Evolutionary conservation across 441 rosid genomes (phyloP).

Genomic region (Populus hybrid): DNA sequence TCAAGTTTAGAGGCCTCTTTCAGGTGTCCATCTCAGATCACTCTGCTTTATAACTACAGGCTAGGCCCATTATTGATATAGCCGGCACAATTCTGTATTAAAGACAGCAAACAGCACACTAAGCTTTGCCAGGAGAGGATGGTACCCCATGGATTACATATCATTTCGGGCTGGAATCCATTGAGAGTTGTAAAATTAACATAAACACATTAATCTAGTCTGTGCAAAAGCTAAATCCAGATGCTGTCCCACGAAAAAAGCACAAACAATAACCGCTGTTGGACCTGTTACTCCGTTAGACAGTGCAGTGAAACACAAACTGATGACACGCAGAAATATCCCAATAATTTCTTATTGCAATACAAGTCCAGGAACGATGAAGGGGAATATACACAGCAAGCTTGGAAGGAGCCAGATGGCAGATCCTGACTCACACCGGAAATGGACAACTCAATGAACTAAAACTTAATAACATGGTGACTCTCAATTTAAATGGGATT

Average conservation of each 20-base stretch:
- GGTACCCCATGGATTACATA: not conserved
- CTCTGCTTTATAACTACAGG: not conserved
- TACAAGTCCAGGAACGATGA: not conserved
- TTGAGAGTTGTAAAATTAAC: not conserved
- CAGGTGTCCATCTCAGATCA: not conserved
- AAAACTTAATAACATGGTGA: slow-evolving; percentile 4
- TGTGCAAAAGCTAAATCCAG: not conserved
- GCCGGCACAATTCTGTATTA: not conserved
- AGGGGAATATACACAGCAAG: not conserved
- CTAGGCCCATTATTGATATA: not conserved
- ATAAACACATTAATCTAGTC: not conserved
- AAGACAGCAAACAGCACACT: not conserved
- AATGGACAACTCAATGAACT: not conserved
- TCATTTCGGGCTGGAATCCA: not conserved
- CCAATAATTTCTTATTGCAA: not conserved
- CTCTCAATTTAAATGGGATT: not conserved
- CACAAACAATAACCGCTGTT: not conserved
- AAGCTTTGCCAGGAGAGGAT: not conserved
- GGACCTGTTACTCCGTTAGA: not conserved
- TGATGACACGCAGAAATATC: not conserved
- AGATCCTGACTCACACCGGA: not conserved
- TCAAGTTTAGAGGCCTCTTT: not conserved
- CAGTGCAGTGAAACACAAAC: not conserved
- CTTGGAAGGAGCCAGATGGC: not conserved
- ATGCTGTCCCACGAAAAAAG: not conserved